Conservation (phyloP, 2,329 filamentous ascomycete genomes). For the Talaromyces sp. region DNA sequence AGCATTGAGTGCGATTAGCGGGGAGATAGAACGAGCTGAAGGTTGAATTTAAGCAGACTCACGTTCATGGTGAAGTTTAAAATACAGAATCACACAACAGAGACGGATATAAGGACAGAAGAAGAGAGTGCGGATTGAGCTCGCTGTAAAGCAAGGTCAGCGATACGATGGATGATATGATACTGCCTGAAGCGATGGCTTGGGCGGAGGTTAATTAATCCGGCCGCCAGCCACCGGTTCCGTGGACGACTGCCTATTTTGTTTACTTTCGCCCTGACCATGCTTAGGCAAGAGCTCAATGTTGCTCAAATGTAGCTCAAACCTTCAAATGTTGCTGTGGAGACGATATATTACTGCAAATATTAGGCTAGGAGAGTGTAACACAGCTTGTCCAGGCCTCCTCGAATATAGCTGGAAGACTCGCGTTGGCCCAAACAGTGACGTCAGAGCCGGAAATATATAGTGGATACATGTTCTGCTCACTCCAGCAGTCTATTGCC, state of each 20-base stretch:
- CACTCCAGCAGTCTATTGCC: too few relatives aligned
- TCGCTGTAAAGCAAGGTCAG: background rate
- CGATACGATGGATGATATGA: background rate
- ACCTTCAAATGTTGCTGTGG: too few relatives aligned
- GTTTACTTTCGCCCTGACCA: background rate
- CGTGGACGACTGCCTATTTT: background rate
- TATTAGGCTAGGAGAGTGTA: too few relatives aligned
- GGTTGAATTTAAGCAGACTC: constrained; percentile 19
- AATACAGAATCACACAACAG: background rate
- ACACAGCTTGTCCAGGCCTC: background rate
- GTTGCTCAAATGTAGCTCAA: too few relatives aligned
- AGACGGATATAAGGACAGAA: background rate
- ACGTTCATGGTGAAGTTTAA: constrained; percentile 39
- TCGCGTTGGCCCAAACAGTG: background rate
- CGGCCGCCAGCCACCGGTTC: constrained; percentile 2
- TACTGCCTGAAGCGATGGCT: constrained; percentile 1
- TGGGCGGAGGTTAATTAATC: constrained; percentile 2
- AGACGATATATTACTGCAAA: too few relatives aligned
- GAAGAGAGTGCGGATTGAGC: background rate
- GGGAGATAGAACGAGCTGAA: background rate
- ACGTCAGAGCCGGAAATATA: background rate
- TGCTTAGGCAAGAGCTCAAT: too few relatives aligned
- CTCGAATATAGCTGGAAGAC: background rate
- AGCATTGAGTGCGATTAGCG: constrained; percentile 24
- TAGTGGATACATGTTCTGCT: too few relatives aligned